Evolutionary conservation across 2,329 filamentous ascomycete genomes (phyloP), one percentile per base, ranked within the genome.

Genomic region (Berkeleyomyces basicola): DNA sequence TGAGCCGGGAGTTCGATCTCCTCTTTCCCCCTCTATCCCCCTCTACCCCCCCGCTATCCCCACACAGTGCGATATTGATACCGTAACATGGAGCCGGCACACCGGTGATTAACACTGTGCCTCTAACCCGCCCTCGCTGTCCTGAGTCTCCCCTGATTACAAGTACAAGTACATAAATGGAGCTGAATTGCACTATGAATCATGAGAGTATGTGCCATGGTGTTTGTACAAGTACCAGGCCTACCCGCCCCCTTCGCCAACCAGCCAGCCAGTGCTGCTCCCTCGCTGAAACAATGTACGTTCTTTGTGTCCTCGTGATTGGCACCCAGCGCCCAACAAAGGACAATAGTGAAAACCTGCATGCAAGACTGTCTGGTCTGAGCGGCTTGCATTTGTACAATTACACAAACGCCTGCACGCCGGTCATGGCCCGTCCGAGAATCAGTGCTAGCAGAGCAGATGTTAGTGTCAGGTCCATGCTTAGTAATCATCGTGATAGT

Each of bases 371-470:
- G 23, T 23, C 23, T 23, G 23, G 23, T 23, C 23, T 23, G 23
- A 2, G 23, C 23, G 23, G 23, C 23, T 23, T 23, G 23, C 23
- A 23, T 23, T 23, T 23, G 23, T 23, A 23, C 23, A 23, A 23
- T 74, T 76, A 88, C 62, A 82, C 84, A 77, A 93, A 93, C 6
- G 88, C 88, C 73, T 93, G 89, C 33, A 92, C 76, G 31, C 88
- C 87, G 43, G 83, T 86, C 64, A 87, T 86, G 11, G 83, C 84
- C 66, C 84, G 77, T 62, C 85, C 84, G 59, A 87, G 70, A 69
- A 87, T 87, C 69, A 87, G 77, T 69, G 81, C 86, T 88, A 68
- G n/a, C 58, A 33, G 55, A 37, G 39, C 51, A n/a, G n/a, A 14
- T 14, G 44, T 47, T 40, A 61, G 14, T 33, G 11, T 4, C 7